Percentiles rank a stretch among this genome's conserved stretches.
phyloP scores from a whole-genome alignment of 495 filamentous ascomycete genomes.

The Aspergillus incahuasiensis region DNA sequence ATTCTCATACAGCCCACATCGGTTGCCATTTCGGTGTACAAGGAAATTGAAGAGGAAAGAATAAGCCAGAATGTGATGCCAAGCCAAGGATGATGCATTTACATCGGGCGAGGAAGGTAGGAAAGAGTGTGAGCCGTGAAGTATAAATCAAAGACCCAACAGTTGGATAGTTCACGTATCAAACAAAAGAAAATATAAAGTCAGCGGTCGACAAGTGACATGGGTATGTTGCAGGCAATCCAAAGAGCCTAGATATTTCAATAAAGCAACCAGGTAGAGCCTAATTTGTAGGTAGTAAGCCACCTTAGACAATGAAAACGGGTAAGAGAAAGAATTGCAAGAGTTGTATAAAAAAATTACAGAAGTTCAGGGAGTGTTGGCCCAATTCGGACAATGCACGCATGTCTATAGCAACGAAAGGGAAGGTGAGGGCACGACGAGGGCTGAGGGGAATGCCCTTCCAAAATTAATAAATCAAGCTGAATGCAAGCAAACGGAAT shows the following conservation, averaged over 20 bases:
- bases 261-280: not conserved
- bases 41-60: slow-evolving; percentile 11
- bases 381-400: slow-evolving; percentile 10
- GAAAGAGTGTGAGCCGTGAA: slow-evolving; percentile 1
- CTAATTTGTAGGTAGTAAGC: not conserved
- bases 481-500: slow-evolving; percentile 17
- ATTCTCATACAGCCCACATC: slow-evolving; percentile 11
- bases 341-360: not conserved
- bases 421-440: slow-evolving; percentile 25
- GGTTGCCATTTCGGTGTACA: slow-evolving; percentile 21
- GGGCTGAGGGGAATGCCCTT: not conserved
- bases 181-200: slow-evolving; percentile 21
- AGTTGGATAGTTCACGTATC: not conserved
- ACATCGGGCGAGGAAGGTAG: slow-evolving; percentile 12
- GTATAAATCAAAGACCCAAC: not conserved
- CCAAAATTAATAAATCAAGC: slow-evolving; percentile 8
- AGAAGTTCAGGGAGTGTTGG: not conserved
- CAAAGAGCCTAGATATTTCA: slow-evolving; percentile 1
- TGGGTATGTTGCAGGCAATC: slow-evolving; percentile 4
- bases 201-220: slow-evolving; percentile 4
- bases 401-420: slow-evolving; percentile 11
- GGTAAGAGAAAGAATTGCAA: not conserved
- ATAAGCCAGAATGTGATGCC: slow-evolving; percentile 7
- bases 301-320: not conserved
- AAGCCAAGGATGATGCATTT: slow-evolving; percentile 15